Base-by-base conservation (phyloP, 495 filamentous ascomycete genomes). In the Xylaria castorea region DNA sequence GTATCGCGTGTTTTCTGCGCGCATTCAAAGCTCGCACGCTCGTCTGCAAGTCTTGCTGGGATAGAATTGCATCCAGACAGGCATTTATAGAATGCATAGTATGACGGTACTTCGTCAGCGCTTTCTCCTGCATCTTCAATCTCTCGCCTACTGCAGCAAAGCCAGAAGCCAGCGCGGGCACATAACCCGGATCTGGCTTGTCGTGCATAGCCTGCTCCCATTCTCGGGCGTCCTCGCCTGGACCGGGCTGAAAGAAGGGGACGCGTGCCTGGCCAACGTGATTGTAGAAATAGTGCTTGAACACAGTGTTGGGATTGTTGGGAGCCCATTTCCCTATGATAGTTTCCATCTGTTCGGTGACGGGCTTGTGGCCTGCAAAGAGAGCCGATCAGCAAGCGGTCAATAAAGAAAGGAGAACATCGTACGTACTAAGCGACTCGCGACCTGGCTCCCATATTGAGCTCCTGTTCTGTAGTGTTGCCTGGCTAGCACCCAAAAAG, bases 241-340 rank as follows among this genome's bases (percentile, higher is more conserved):
- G 84, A 1, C 87, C 86, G 7, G 95, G 94, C 72, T 91, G 89
- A 81, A 92, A 98, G 82, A 93, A 95, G 4, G 94, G 93, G 9
- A 92, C 92, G 66, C 88, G 84, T 25, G 92, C 89, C 74, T 94
- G 90, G 22, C 90, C 89, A 68, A 97, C 93, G 74, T 91, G 87
- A 82, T 99, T 98, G 85, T 98, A 99, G 80, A 98, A 92, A 80
- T 99, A 98, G 67, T 92, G 85, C 77, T 94, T 91, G 84, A 99
- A 97, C 6, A 88, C 90, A 71, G 93, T 97, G 72, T 89, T 85
- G 14, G 87, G 89, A 76, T 85, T 89, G 9, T 83, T 79, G 1
- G 93, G 89, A 73, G 94, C 87, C 96, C 96, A 99, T 85, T 97
- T 97, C 44, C 91, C 86, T 53, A 88, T 85, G 71, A 98, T 87